Conservation (phyloP, 176 grass and related monocot genomes). For the Paspalum notatum region DNA sequence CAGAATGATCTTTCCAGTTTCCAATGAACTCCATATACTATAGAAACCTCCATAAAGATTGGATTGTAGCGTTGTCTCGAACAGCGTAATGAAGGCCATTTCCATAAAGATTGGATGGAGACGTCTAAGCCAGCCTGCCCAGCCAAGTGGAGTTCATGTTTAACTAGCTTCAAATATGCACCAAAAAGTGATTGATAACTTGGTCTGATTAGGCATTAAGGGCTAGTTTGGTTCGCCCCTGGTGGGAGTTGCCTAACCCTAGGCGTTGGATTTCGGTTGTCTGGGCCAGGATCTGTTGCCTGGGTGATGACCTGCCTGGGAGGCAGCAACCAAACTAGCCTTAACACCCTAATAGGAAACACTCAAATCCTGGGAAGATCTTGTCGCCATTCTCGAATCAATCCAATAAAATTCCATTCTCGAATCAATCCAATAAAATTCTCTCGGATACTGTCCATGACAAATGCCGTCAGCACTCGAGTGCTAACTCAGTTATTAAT, state of each 20-base stretch:
- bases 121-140: not conserved
- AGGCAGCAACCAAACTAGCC: no score
- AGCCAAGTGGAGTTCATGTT: not conserved
- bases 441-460: no score
- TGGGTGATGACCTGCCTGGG: no score
- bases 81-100: not conserved
- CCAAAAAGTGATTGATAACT: not conserved
- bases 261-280: no score
- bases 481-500: not conserved
- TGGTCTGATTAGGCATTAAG: no score
- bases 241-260: no score
- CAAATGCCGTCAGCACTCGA: not conserved
- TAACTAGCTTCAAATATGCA: not conserved
- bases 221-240: no score
- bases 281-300: no score
- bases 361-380: not conserved
- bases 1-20: not conserved
- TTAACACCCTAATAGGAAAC: not conserved
- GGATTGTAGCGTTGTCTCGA: not conserved
- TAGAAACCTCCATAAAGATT: no score
- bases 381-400: not conserved
- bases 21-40: no score
- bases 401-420: not conserved
- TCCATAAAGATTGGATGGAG: conserved; percentile 1
- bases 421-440: not conserved